Evolutionary conservation across 2,329 filamentous ascomycete species (phyloP), one percentile per base, ranked within the genome.

Genomic region (Bimuria novae-zelandiae): DNA sequence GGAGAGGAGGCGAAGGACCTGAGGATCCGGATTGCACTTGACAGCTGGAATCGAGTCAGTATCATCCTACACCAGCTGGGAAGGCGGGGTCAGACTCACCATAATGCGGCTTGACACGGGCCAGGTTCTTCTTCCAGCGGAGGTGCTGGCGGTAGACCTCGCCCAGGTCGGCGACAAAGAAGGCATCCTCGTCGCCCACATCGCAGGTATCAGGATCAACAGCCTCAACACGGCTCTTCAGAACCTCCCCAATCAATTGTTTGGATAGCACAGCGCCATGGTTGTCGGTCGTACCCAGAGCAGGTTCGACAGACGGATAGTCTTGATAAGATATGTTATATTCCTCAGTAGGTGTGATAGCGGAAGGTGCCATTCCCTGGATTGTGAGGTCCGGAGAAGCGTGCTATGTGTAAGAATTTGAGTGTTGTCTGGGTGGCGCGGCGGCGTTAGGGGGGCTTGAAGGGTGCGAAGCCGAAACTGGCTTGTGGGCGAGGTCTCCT

Each of bases 61-160:
- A 22, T 25, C 27, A 7, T 49, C 44, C 25, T 17, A 22, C n/a
- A 6, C 7, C 6, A 12, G 16, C 0, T 35, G 7, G 1, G 12
- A 21, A 3, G 14, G 12, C 8, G 11, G 6, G 16, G 27, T 22
- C 8, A 10, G 17, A 76, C 86, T 76, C 78, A 92, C 90, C 91
- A 79, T 97, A 99, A 71, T 97, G 97, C 36, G 94, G 94, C 79
- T 92, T 94, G 76, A 99, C 89, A 65, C 93, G 89, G 64, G 87
- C 85, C 70, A 99, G 81, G 73, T 95, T 93, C 81, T 88, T 85
- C 85, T 97, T 97, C 94, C 94, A 99, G 77, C 93, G 89, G 75
- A 97, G 81, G 71, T 97, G 93, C 85, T 99, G 94, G 78, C 94
- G 91, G 79, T 99, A 99, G 74, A 99, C 89, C 80, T 97, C 92